Base-by-base conservation (phyloP, 345 rosid genomes). In the Corymbia maculata region DNA sequence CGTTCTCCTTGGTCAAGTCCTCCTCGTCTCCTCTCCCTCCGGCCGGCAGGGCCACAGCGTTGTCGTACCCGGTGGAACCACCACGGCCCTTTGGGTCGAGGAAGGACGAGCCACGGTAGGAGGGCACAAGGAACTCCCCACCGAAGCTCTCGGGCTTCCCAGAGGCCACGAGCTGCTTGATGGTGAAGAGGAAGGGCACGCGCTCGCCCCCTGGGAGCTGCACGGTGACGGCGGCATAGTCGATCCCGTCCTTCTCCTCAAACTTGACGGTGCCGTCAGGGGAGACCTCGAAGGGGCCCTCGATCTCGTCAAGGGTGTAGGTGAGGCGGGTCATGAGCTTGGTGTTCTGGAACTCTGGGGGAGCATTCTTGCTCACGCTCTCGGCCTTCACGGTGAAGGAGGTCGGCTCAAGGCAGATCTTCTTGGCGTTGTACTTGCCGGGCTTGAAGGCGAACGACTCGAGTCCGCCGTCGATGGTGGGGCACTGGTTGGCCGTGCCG, bases 1-100 rank as follows among this genome's bases (percentile, higher is more conserved):
- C 93, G 91, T 97, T 97, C 95, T 96, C 98, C 93, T 97, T 96
- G 24, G 85, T 44, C 7, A 96, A 94, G 51, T 96, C 99, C 90
- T 96, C 99, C 91, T 97, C 99, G 6, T 97, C 99, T 85, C 99
- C 99, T 90, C 99, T 96, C 16, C 99, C 99, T 52, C 98, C 99
- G 3, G 98, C 99, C 1, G 99, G 99, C 92, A 97, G 91, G 13
- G 99, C 99, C 42, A 97, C 94, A 0, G 99, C 99, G 68, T 93
- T 97, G 88, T 97, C 97, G 59, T 97, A 97, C 30, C 99, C 99
- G 13, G 95, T 93, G 3, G 98, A 97, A 1, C 99, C 98, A 88
- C 98, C 98, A 61, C 98, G 90, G 12, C 99, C 99, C 93, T 97
- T 96, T 3, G 98, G 99, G 93, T 97, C 98, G 94, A 96, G 94